Evolutionary conservation across 2,329 filamentous ascomycete genomes (phyloP).

Genomic region (Exophiala sp.): DNA sequence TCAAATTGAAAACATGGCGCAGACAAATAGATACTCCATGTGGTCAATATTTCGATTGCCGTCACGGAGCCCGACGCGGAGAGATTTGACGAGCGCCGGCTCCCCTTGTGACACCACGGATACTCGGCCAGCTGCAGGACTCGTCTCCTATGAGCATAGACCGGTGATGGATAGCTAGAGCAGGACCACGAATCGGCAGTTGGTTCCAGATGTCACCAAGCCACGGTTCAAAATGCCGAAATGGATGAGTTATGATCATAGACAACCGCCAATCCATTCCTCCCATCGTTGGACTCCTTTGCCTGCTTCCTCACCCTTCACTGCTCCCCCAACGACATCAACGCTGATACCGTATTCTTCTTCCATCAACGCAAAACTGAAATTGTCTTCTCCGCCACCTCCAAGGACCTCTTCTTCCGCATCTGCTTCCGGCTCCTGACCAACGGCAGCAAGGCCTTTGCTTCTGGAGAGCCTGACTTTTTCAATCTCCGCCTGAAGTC

Average conservation of each 20-base stretch:
- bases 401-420: conserved; percentile 79
- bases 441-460: conserved; percentile 57
- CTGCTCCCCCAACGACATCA: conserved; percentile 63
- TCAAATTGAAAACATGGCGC: too few species aligned
- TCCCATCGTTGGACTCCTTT: conserved; percentile 80
- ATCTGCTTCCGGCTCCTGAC: conserved; percentile 41
- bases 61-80: too few species aligned
- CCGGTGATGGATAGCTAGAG: too few species aligned
- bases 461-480: conserved; percentile 69
- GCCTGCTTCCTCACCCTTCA: conserved; percentile 57
- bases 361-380: conserved; percentile 73
- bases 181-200: background rate
- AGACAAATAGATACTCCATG: background rate
- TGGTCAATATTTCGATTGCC: background rate
- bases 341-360: conserved; percentile 72
- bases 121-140: too few species aligned
- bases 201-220: background rate
- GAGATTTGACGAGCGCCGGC: too few species aligned
- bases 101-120: too few species aligned
- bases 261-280: conserved; percentile 74
- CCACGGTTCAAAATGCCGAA: background rate
- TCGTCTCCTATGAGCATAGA: too few species aligned
- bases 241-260: conserved; percentile 43
- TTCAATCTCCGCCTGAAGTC: conserved; percentile 73
- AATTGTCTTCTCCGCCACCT: conserved; percentile 70